Evolutionary conservation across 1,284 basidiomycete species (phyloP), one percentile per base, ranked within the genome.

Genomic region (Cryptococcus sp.): DNA sequence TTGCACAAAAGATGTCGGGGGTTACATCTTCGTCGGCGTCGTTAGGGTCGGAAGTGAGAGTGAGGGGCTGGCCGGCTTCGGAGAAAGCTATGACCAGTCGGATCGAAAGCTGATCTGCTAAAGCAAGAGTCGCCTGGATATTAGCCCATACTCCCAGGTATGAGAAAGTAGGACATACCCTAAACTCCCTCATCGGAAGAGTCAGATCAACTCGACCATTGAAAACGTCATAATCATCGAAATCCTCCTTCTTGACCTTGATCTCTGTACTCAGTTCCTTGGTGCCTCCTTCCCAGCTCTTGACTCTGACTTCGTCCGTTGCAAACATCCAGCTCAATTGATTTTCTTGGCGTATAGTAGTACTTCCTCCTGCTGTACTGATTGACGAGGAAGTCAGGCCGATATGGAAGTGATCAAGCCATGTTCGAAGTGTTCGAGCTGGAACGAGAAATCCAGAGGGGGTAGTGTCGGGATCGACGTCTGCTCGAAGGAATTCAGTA

Each of bases 171-270:
- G 21, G 18, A 58, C 73, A 51, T 55, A 75, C 74, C 54, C 70
- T 68, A 54, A 76, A 76, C 58, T 76, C 74, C 32, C 64, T 66
- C 70, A 76, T 71, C 1, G 74, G 74, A 36, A 76, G 55, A 0
- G 69, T 69, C 36, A 76, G 50, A 34, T 69, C 67, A 2, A 73
- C 60, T 18, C 63, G 46, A 7, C 51, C 52, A 3, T 62, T 56
- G 4, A 54, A 52, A 0, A 71, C 53, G 32, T 60, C 61, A 51
- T 73, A 73, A 19, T 71, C 61, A n/a, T 66, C 62, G 50, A 76
- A 76, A 48, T 75, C 73, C 16, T 53, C 61, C 14, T 57, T 53
- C 43, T 68, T 60, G 14, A 76, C 56, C 37, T 64, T 69, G 51
- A 76, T 70, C 58, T 73, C 70, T 0, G 74, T 76, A 25, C 59